Base-by-base conservation (phyloP, 2,329 filamentous ascomycete species). In the Apiospora malaysiana region DNA sequence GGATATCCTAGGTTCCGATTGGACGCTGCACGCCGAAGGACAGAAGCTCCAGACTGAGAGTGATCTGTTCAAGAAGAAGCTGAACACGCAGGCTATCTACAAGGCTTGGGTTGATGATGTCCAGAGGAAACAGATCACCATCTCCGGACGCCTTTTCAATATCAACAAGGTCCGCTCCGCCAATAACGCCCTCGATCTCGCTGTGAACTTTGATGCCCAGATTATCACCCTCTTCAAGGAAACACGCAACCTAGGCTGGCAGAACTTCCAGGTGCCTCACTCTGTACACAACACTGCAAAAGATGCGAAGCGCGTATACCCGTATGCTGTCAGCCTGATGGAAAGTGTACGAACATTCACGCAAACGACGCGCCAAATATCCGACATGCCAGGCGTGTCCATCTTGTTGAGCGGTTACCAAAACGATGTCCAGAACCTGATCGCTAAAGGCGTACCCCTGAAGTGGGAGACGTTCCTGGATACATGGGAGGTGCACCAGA, bases 191-290 rank as follows among this genome's bases (percentile, higher is more conserved):
- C 85, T 98, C 43, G 95, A 98, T 81, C 87, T 99, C 37, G 89
- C 89, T 16, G 95, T 99, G 80, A 99, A 98, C 82, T 99, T 99
- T 77, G 95, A 99, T 79, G 91, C 93, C 16, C 96, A 99, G 79
- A 94, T 98, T 70, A 99, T 99, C 79, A 95, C 95, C 0, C 85
- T 99, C 12, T 99, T 99, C 87, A 99, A 99, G 79, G 96, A 99
- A 84, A 97, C 97, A 37, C 91, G 97, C 51, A 99, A 99, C 78
- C 85, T 99, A 59, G 91, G 94, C 16, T 99, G 96, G 95, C 91
- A 97, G 73, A 96, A 94, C 75, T 99, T 94, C 80, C 92, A 94
- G 70, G 94, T 99, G 32, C 97, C 97, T 10, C 96, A 99, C 81
- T 91, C 93, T 18, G 94, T 99, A 78, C 97, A 92, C 82, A 98